Conservation (phyloP, 306 rosid genomes). For the Ormosia semicastrata region DNA sequence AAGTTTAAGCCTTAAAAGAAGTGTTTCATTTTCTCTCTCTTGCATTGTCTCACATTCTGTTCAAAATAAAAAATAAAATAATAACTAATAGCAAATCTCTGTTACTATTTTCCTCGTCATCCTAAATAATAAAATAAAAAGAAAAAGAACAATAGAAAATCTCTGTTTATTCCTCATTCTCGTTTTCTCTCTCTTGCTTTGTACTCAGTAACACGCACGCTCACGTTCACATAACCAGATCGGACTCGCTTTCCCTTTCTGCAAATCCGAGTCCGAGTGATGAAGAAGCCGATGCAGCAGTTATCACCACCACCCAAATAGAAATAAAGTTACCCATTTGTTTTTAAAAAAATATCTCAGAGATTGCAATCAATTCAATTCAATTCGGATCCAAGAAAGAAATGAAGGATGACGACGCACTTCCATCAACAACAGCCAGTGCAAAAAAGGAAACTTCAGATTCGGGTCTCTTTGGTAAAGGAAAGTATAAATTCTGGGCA, state of each 20-base stretch:
- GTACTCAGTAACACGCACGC: neutral
- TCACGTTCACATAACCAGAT: neutral
- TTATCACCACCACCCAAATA: neutral
- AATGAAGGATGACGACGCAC: conserved; percentile 75
- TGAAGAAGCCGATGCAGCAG: neutral
- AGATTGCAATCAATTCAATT: neutral
- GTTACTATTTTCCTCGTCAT: too few species aligned
- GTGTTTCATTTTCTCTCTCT: too few species aligned
- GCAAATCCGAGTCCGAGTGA: neutral
- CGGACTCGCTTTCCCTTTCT: neutral
- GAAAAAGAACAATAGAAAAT: neutral
- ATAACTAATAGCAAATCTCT: too few species aligned
- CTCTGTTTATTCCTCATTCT: neutral
- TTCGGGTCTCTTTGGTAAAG: conserved; percentile 51
- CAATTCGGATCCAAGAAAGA: conserved; percentile 44
- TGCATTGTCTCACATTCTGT: too few species aligned
- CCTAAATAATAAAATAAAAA: too few species aligned
- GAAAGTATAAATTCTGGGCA: conserved; percentile 76
- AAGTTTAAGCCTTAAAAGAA: too few species aligned
- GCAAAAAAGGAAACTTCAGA: conserved; percentile 59
- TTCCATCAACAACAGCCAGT: conserved; percentile 50
- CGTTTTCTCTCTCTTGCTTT: neutral
- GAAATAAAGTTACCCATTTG: neutral
- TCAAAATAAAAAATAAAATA: too few species aligned
- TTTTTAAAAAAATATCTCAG: too few species aligned